phyloP scores from a whole-genome alignment of 2,329 filamentous ascomycete genomes.

The Fusarium chaquense region DNA sequence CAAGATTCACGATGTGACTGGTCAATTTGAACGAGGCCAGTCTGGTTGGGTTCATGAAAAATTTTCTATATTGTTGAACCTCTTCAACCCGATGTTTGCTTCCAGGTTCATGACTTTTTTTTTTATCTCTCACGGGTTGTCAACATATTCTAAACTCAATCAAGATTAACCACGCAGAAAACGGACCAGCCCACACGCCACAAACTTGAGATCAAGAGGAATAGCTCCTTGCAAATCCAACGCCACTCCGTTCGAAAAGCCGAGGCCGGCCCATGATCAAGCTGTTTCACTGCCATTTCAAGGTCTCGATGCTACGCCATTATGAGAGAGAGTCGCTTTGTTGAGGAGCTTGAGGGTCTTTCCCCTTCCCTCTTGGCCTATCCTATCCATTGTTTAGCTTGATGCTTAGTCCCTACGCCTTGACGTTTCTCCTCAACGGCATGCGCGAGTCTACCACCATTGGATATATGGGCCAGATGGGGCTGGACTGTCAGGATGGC shows the following conservation, averaged over 20 bases:
- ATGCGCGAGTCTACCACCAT: constrained; percentile 25
- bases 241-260: constrained; percentile 36
- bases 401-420: constrained; percentile 22
- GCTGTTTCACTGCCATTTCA: constrained; percentile 40
- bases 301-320: constrained; percentile 33
- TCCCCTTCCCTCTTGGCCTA: constrained; percentile 14
- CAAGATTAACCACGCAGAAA: constrained; percentile 41
- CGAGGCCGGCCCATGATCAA: constrained; percentile 34
- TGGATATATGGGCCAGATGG: neutral
- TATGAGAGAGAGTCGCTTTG: constrained; percentile 30
- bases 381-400: constrained; percentile 6
- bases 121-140: neutral
- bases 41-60: neutral
- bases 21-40: neutral
- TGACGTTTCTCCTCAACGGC: constrained; percentile 37
- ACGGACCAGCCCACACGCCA: constrained; percentile 30
- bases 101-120: constrained; percentile 1
- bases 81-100: neutral
- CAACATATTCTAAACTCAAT: constrained; percentile 33
- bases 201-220: constrained; percentile 28
- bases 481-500: neutral
- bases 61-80: neutral
- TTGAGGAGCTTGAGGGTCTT: constrained; percentile 33
- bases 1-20: neutral
- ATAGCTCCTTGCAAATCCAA: constrained; percentile 22